Percentiles rank a stretch among this genome's conserved stretches.
These are phyloP conservation scores for Lomentospora prolificans DNA, from an alignment of 2,329 filamentous ascomycete species.

Conservation along the genomic window DNA sequence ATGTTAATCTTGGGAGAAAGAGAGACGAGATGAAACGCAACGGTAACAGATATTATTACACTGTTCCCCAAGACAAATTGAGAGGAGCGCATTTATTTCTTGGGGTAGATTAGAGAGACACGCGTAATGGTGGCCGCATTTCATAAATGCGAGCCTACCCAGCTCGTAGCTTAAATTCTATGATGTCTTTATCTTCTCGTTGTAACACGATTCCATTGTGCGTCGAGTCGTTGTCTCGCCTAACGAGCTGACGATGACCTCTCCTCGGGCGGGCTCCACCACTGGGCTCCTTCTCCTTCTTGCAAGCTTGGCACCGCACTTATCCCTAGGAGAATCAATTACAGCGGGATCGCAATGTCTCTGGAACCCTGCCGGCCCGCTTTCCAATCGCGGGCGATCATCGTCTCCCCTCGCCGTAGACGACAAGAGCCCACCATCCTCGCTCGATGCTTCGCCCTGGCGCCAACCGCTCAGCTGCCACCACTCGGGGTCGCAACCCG, in stretches of 20 bases:
- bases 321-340: neutral
- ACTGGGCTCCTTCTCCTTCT: neutral
- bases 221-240: neutral
- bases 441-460: slow-evolving; percentile 3
- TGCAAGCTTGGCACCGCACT: neutral
- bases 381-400: neutral
- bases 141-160: neutral
- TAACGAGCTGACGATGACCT: neutral
- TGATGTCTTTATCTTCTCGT: too few species aligned
- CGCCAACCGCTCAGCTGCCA: neutral
- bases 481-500: neutral
- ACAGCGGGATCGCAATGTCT: neutral
- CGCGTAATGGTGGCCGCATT: neutral
- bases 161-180: neutral
- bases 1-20: neutral
- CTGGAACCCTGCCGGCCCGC: neutral
- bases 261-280: neutral
- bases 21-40: neutral
- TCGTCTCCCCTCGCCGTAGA: slow-evolving; percentile 2
- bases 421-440: neutral
- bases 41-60: neutral
- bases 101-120: too few species aligned
- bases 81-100: too few species aligned
- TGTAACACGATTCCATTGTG: neutral
- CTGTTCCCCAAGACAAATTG: neutral